Evolutionary conservation across 2,329 filamentous ascomycete species (phyloP).

Genomic region (Pestalotiopsis sp.): DNA sequence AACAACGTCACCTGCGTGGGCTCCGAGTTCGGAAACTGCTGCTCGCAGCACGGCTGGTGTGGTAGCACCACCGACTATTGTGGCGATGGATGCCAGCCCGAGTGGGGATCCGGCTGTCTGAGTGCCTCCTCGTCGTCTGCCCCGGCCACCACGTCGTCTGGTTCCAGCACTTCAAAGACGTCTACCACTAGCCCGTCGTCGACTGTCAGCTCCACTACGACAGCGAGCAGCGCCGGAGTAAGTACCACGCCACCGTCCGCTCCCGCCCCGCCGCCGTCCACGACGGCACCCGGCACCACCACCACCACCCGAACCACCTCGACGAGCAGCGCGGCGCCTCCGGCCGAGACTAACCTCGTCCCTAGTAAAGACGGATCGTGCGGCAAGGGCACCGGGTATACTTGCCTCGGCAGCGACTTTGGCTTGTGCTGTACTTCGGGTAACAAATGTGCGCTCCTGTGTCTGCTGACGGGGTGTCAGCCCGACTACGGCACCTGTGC

Average conservation of each 20-base stretch:
- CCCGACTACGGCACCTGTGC: slow-evolving; percentile 19
- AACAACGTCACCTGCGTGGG: slow-evolving; percentile 28
- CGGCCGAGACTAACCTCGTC: slow-evolving; percentile 1
- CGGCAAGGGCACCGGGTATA: slow-evolving; percentile 19
- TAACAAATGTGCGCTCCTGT: slow-evolving; percentile 19
- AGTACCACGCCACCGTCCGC: not conserved
- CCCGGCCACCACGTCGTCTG: slow-evolving; percentile 14
- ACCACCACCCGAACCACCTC: not conserved
- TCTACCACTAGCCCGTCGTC: not conserved
- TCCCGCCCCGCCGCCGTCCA: slow-evolving; percentile 9
- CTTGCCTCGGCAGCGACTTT: slow-evolving; percentile 18
- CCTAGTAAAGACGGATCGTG: slow-evolving; percentile 22
- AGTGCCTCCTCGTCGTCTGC: slow-evolving; percentile 5
- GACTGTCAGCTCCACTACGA: not conserved
- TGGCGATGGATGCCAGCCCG: slow-evolving; percentile 37
- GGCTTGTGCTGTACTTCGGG: slow-evolving; percentile 21
- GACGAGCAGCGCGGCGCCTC: not conserved
- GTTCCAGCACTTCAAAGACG: slow-evolving; percentile 9
- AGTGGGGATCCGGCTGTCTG: slow-evolving; percentile 29
- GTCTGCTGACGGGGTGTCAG: slow-evolving; percentile 19
- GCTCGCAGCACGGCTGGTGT: slow-evolving; percentile 36
- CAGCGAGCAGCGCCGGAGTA: not conserved
- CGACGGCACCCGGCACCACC: not conserved
- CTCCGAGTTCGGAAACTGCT: slow-evolving; percentile 30
- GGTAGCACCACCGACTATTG: slow-evolving; percentile 42